Evolutionary conservation across 2,329 filamentous ascomycete species (phyloP).

Genomic region (Fusarium oligoseptatum): DNA sequence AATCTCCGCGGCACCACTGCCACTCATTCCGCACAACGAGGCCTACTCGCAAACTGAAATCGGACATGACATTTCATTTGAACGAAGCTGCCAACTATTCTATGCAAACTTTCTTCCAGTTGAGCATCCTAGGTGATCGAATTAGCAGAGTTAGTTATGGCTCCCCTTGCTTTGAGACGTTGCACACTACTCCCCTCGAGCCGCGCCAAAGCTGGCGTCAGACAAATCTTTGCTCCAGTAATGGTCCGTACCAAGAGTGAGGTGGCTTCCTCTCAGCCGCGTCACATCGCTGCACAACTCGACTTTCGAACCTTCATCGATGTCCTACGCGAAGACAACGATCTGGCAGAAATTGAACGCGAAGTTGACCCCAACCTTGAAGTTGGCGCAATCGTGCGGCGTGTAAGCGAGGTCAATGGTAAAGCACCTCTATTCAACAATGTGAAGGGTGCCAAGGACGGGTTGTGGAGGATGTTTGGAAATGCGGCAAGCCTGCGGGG

Average conservation of each 20-base stretch:
- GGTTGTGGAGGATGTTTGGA: slow-evolving; percentile 61
- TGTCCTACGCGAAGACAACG: slow-evolving; percentile 49
- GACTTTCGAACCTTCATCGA: slow-evolving; percentile 32
- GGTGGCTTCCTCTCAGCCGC: background rate
- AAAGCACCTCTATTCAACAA: slow-evolving; percentile 66
- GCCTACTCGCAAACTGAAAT: background rate
- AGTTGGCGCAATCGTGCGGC: slow-evolving; percentile 59
- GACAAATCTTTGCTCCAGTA: background rate
- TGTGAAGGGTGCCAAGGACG: slow-evolving; percentile 58
- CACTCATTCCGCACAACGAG: background rate
- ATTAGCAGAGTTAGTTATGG: background rate
- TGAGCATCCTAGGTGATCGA: background rate
- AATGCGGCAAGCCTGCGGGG: slow-evolving; percentile 54
- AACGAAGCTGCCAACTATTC: background rate
- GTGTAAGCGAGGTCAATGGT: slow-evolving; percentile 58
- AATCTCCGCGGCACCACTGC: background rate
- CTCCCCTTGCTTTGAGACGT: background rate
- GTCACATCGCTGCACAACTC: slow-evolving; percentile 7
- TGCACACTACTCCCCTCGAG: background rate
- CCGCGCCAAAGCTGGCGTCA: background rate
- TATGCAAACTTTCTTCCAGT: background rate
- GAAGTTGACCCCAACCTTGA: slow-evolving; percentile 60
- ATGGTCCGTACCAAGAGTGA: background rate
- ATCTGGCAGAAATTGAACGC: slow-evolving; percentile 58
- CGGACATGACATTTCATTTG: background rate